Evolutionary conservation across 169 alveolate species (phyloP).

Genomic region (Eimeria mitis): DNA sequence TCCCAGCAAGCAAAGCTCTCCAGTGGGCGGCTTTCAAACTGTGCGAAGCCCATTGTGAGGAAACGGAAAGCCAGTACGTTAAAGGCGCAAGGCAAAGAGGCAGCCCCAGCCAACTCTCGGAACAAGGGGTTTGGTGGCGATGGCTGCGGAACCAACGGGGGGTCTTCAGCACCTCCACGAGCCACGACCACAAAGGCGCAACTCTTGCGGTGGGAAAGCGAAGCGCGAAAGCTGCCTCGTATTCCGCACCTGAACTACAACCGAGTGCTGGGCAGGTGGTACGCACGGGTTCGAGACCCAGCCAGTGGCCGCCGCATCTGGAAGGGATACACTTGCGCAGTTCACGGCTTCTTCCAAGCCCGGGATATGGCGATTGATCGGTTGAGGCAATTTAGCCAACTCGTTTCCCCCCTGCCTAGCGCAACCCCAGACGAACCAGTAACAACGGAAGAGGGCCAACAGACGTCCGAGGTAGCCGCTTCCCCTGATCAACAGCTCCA

Average conservation of each 20-base stretch:
- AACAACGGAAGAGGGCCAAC: conserved; percentile 28
- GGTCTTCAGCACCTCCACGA: conserved; percentile 40
- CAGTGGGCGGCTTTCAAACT: conserved; percentile 9
- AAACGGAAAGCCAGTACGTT: conserved; percentile 46
- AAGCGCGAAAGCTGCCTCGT: conserved; percentile 76
- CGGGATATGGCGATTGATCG: conserved; percentile 82
- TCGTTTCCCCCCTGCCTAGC: conserved; percentile 33
- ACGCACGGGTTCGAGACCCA: conserved; percentile 80
- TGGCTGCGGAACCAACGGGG: conserved; percentile 34
- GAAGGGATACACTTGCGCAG: conserved; percentile 82
- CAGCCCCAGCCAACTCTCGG: not conserved
- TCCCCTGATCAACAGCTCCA: conserved; percentile 6
- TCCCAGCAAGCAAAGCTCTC: conserved; percentile 12
- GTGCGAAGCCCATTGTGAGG: conserved; percentile 51
- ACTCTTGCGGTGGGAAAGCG: conserved; percentile 79
- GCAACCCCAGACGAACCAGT: not conserved
- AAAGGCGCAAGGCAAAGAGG: conserved; percentile 55
- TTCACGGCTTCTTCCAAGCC: conserved; percentile 80
- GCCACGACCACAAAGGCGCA: conserved; percentile 76
- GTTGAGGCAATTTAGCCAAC: conserved; percentile 70
- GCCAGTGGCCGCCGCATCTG: conserved; percentile 79
- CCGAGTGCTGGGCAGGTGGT: conserved; percentile 82
- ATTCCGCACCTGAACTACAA: conserved; percentile 80
- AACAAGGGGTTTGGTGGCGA: conserved; percentile 10
- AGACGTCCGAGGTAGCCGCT: not conserved